Conservation (phyloP, 768 basidiomycete genomes). For the Tricholoma hemisulphureum region DNA sequence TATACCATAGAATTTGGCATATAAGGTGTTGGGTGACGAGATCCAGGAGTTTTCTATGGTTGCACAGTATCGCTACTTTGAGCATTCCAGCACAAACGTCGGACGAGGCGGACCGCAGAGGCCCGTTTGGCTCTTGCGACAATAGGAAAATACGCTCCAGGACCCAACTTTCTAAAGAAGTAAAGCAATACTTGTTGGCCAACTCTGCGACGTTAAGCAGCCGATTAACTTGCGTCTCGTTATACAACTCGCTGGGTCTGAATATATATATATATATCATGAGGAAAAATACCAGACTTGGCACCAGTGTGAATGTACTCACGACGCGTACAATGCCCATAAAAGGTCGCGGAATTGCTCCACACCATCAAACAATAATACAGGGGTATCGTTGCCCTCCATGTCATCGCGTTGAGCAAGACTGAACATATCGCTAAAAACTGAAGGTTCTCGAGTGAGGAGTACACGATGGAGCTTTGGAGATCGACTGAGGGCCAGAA, state of each 20-base stretch:
- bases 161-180: constrained; percentile 44
- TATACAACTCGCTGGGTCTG: constrained; percentile 42
- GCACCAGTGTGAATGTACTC: constrained; percentile 22
- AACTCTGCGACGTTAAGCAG: constrained; percentile 46
- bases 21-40: constrained; percentile 51
- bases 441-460: constrained; percentile 41
- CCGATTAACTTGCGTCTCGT: constrained; percentile 35
- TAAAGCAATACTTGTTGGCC: constrained; percentile 48
- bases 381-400: constrained; percentile 34
- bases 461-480: constrained; percentile 45
- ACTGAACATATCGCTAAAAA: constrained; percentile 42
- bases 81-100: constrained; percentile 46
- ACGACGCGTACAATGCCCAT: constrained; percentile 51
- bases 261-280: background rate
- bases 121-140: constrained; percentile 28
- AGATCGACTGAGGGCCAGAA: background rate
- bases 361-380: constrained; percentile 40
- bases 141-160: constrained; percentile 40
- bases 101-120: constrained; percentile 29
- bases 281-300: too few relatives aligned
- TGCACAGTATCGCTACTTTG: constrained; percentile 49
- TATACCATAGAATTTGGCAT: constrained; percentile 52
- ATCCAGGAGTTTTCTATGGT: constrained; percentile 45
- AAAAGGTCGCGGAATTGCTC: constrained; percentile 49
- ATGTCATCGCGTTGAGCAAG: constrained; percentile 27